These are phyloP conservation scores for Ceratocystis lukuohia DNA, from an alignment of 2,329 filamentous ascomycete species.

Conservation along the genomic window DNA sequence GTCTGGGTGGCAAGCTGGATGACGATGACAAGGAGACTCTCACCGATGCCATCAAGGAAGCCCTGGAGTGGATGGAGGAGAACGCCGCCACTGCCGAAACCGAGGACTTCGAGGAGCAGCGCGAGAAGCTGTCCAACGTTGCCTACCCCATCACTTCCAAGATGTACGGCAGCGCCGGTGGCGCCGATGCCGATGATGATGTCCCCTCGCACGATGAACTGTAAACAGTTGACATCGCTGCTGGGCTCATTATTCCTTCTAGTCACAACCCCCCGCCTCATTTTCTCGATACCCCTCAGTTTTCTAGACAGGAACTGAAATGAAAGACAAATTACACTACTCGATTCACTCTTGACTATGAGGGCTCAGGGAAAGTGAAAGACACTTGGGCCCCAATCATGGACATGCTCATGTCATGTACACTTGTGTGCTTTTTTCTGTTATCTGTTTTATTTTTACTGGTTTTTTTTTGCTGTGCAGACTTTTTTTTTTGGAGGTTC, in stretches of 20 bases:
- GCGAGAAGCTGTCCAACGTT: constrained; percentile 94
- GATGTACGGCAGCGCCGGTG: constrained; percentile 60
- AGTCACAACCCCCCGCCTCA: background rate
- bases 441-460: constrained; percentile 3
- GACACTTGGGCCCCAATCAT: background rate
- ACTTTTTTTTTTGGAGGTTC: background rate
- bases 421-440: background rate
- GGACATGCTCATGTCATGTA: background rate
- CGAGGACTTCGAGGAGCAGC: constrained; percentile 98
- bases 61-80: constrained; percentile 92
- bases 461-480: constrained; percentile 30
- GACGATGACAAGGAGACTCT: constrained; percentile 98
- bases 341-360: constrained; percentile 18
- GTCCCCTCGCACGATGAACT: constrained; percentile 66
- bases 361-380: constrained; percentile 4
- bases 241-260: constrained; percentile 1
- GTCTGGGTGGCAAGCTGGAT: constrained; percentile 94
- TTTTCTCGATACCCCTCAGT: constrained; percentile 13
- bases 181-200: constrained; percentile 51
- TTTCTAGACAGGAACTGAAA: constrained; percentile 16
- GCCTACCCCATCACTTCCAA: constrained; percentile 99
- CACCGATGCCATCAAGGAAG: constrained; percentile 91
- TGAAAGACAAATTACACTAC: constrained; percentile 18
- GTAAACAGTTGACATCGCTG: constrained; percentile 37
- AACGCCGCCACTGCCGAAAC: constrained; percentile 71